Evolutionary conservation across 2,329 filamentous ascomycete genomes (phyloP), one percentile per base, ranked within the genome.

Genomic region (Neoarthrinium moseri): DNA sequence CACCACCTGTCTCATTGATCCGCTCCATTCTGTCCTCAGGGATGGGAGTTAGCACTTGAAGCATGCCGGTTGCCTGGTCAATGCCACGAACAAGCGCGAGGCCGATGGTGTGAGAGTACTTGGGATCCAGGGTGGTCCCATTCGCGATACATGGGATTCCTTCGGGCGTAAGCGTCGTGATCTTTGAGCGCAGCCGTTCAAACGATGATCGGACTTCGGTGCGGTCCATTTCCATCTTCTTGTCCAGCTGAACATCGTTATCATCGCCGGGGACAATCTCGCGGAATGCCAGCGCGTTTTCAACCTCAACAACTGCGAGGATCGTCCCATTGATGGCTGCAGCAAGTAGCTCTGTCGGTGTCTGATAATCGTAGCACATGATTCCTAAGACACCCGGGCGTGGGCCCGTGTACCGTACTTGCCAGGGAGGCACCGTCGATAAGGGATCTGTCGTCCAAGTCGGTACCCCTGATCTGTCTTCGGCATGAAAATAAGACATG

Each of bases 401-500:
- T 1, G 64, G 43, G 2, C 77, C 76, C 1, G 64, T 64, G 55
- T 88, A 91, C 4, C 64, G 67, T 20, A 91, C 79, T 29, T 80
- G 66, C 74, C 81, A 84, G 0, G 87, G 87, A 0, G 73, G 62
- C 6, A 77, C 55, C 0, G 70, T 67, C 1, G 79, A 79, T 7
- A 91, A 65, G 0, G 86, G 77, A 0, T 67, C 70, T 0, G 72
- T 49, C 42, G 75, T 67, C 78, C 83, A 88, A 35, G 59, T 63
- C 17, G 64, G 39, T 43, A 49, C 51, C 33, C 41, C 32, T n/a
- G 54, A 52, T 37, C 22, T 44, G 30, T 49, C 37, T 15, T 64
- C 57, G 8, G 71, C 53, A 59, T 92, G 89, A 57, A 92, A 89
- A 56, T 91, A 92, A 0, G 87, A 84, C 75, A 90, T 84, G n/a